phyloP scores from a whole-genome alignment of 768 basidiomycete species.

The Termitomyces sp. region DNA sequence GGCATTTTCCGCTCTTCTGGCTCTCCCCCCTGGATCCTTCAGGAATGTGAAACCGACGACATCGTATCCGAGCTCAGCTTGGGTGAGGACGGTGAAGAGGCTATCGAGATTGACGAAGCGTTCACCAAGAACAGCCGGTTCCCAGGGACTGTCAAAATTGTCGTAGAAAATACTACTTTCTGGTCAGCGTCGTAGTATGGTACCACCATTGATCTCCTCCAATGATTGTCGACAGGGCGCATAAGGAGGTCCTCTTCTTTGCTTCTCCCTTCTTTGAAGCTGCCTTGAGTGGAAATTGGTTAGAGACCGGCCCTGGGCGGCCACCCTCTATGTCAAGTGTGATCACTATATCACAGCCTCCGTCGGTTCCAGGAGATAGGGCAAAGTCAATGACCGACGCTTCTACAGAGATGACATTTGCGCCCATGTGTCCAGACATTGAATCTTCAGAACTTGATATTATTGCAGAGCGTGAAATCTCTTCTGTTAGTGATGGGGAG shows the following conservation, averaged over 20 bases:
- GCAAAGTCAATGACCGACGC: constrained; percentile 28
- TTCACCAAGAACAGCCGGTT: constrained; percentile 64
- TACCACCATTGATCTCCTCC: not conserved
- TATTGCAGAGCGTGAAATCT: constrained; percentile 29
- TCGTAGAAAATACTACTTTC: constrained; percentile 85
- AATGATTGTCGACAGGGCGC: constrained; percentile 51
- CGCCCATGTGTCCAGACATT: constrained; percentile 48
- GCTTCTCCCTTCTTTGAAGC: constrained; percentile 96
- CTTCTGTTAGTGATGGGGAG: constrained; percentile 31
- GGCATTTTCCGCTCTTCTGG: constrained; percentile 80
- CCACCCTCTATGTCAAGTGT: constrained; percentile 77
- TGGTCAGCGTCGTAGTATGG: constrained; percentile 52
- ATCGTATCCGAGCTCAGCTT: constrained; percentile 64
- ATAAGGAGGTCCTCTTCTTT: constrained; percentile 88
- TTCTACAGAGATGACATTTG: constrained; percentile 55
- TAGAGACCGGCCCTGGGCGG: constrained; percentile 64
- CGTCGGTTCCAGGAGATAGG: constrained; percentile 48
- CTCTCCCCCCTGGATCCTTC: constrained; percentile 75
- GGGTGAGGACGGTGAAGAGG: constrained; percentile 58
- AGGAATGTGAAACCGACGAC: constrained; percentile 69
- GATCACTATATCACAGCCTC: constrained; percentile 79
- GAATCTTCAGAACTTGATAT: constrained; percentile 42
- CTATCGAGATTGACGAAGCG: constrained; percentile 77
- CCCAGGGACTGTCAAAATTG: constrained; percentile 86
- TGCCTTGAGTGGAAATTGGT: constrained; percentile 87